A percentile compares a stretch with the other conserved stretches of the same genome.
Conservation (phyloP, 1,139 yeast genomes). For the Saccharomyces hybrid region DNA sequence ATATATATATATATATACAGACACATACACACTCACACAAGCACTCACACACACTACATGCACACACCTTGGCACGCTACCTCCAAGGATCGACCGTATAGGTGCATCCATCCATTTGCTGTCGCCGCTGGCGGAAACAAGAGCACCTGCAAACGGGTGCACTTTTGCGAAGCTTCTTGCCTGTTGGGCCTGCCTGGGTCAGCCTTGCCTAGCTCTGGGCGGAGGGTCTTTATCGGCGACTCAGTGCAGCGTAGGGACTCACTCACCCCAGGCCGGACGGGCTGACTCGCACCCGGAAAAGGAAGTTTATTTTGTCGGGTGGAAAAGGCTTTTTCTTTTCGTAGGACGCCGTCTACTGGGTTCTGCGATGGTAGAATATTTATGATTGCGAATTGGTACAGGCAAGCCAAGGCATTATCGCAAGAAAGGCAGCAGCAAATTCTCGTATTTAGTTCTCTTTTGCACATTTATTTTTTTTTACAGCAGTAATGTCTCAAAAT, state of each 20-base stretch:
- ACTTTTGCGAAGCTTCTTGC: not conserved
- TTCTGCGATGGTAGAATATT: not conserved
- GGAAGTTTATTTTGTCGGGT: not conserved
- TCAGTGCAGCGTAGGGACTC: not conserved
- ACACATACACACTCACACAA: not conserved
- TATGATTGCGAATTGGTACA: not conserved
- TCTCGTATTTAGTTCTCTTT: not conserved
- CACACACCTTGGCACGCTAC: not conserved
- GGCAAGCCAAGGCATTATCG: slow-evolving; percentile 1
- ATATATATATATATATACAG: not conserved
- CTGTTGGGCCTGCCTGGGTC: not conserved
- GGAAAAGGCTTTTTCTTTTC: not conserved
- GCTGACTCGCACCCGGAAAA: slow-evolving; percentile 1
- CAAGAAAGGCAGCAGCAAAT: not conserved
- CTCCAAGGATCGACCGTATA: not conserved
- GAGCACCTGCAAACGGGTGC: slow-evolving; percentile 1
- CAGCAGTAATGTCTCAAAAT: slow-evolving; percentile 1
- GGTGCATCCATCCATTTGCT: not conserved
- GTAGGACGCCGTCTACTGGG: not conserved
- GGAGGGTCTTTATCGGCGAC: not conserved
- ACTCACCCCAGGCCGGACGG: not conserved
- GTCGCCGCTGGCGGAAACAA: not conserved
- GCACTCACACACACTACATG: not conserved
- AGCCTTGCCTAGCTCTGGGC: not conserved
- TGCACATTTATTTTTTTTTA: not conserved